phyloP scores from a whole-genome alignment of 768 basidiomycete genomes.

The Polyporus arcularius region DNA sequence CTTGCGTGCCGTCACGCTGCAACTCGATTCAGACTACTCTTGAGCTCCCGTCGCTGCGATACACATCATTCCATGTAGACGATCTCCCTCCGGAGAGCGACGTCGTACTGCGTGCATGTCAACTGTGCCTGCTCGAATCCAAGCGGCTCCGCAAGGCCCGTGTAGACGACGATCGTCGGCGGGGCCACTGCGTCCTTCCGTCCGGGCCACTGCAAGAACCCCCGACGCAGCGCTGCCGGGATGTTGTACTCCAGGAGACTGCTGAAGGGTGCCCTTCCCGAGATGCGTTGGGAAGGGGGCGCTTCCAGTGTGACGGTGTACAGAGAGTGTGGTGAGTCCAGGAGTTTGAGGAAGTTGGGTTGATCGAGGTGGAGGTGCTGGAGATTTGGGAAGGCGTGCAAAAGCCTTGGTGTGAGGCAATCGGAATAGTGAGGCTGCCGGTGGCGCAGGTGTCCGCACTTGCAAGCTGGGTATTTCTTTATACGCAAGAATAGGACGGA shows the following conservation, averaged over 20 bases:
- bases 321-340: neutral
- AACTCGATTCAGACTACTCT: too few species aligned
- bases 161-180: neutral
- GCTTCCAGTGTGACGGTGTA: neutral
- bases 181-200: neutral
- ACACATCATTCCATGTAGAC: neutral
- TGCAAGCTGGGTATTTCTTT: neutral
- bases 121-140: neutral
- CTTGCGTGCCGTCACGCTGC: too few species aligned
- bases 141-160: neutral
- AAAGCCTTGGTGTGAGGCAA: neutral
- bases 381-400: neutral
- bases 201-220: neutral
- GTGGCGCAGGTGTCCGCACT: neutral
- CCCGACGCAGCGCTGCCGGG: neutral
- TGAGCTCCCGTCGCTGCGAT: too few species aligned
- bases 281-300: neutral
- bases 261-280: neutral
- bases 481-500: neutral
- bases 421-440: neutral
- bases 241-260: slow-evolving; percentile 2
- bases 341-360: slow-evolving; percentile 3
- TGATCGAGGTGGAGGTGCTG: neutral
- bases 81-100: neutral
- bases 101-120: neutral